Evolutionary conservation across 306 rosid species (phyloP).

Genomic region (Trifolium subterraneum): DNA sequence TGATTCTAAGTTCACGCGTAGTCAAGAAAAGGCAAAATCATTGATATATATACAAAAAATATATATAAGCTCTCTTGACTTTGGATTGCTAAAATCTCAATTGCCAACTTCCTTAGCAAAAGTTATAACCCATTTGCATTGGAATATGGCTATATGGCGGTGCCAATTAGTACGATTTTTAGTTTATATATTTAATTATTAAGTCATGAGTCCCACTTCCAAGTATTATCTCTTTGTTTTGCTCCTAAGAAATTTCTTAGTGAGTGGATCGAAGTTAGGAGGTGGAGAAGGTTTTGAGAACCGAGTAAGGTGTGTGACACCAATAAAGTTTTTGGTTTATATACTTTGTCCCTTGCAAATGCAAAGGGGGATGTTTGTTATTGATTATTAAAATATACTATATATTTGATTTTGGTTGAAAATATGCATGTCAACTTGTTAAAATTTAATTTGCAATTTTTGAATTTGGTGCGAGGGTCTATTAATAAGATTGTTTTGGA

Average conservation of each 20-base stretch:
- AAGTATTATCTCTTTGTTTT: slow-evolving; percentile 24
- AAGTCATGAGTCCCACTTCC: slow-evolving; percentile 22
- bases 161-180: slow-evolving; percentile 37
- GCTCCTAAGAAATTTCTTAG: slow-evolving; percentile 42
- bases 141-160: slow-evolving; percentile 60
- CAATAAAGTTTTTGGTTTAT: slow-evolving; percentile 31
- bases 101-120: slow-evolving; percentile 49
- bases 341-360: slow-evolving; percentile 35
- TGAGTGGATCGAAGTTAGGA: slow-evolving; percentile 36
- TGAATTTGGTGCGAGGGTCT: background rate
- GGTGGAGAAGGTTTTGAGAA: slow-evolving; percentile 36
- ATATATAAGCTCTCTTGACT: slow-evolving; percentile 34
- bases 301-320: slow-evolving; percentile 36
- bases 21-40: slow-evolving; percentile 48
- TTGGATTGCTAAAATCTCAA: slow-evolving; percentile 31
- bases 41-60: slow-evolving; percentile 8
- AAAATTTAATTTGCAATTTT: background rate
- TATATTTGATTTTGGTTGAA: slow-evolving; percentile 20
- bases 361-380: slow-evolving; percentile 43
- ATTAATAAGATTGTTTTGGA: background rate
- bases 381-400: background rate
- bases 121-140: slow-evolving; percentile 45
- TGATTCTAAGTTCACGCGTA: slow-evolving; percentile 62
- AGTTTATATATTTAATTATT: slow-evolving; percentile 17
- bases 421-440: slow-evolving; percentile 6